Conservation (phyloP, 345 rosid genomes). For the Dimocarpus longan region DNA sequence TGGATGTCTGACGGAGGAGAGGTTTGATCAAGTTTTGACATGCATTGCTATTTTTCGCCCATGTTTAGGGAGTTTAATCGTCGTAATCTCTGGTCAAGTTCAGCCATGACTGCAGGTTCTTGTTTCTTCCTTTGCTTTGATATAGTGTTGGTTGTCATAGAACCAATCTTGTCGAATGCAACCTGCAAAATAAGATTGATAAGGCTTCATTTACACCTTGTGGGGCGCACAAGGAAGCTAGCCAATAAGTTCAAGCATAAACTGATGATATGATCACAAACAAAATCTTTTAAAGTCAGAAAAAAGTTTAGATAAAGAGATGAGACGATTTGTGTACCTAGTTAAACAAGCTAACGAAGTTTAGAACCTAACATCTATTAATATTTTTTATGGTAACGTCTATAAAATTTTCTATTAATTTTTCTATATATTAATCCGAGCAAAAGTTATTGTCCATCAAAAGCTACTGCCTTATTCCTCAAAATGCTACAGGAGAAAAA, state of each 20-base stretch:
- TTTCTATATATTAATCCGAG: too few species aligned
- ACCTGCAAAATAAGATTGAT: conserved; percentile 51
- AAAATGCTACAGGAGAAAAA: too few species aligned
- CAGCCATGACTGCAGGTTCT: conserved; percentile 98
- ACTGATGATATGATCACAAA: neutral
- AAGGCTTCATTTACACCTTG: neutral
- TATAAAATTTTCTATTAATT: too few species aligned
- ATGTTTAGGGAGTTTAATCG: conserved; percentile 70
- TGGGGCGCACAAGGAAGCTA: neutral
- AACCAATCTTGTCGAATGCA: conserved; percentile 90
- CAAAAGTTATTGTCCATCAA: too few species aligned
- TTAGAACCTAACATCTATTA: too few species aligned
- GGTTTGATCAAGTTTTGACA: neutral
- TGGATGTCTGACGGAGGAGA: conserved; percentile 6
- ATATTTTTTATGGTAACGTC: too few species aligned
- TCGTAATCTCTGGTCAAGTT: conserved; percentile 89
- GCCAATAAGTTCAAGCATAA: too few species aligned
- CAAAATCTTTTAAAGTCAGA: too few species aligned
- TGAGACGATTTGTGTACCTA: too few species aligned
- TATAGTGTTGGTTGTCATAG: conserved; percentile 88
- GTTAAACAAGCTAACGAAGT: too few species aligned
- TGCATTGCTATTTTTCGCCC: conserved; percentile 43
- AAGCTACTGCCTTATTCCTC: too few species aligned
- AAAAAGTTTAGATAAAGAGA: too few species aligned
- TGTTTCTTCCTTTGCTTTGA: conserved; percentile 97